phyloP scores from a whole-genome alignment of 2,329 filamentous ascomycete genomes.

The Aspergillus felis region DNA sequence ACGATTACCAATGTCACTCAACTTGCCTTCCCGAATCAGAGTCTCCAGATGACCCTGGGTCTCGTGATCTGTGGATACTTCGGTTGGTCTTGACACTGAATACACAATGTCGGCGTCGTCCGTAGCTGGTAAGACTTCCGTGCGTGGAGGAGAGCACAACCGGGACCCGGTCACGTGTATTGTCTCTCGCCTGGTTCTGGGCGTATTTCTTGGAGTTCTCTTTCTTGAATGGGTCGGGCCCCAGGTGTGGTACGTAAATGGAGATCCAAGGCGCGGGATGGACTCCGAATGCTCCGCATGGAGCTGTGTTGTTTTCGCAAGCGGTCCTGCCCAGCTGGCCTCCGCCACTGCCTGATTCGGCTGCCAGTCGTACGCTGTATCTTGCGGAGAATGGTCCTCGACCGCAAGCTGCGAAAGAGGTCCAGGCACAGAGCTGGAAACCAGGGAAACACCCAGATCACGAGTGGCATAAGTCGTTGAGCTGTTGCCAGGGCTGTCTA shows the following conservation, averaged over 20 bases:
- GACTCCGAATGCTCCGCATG: conserved; percentile 18
- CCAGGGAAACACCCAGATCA: conserved; percentile 44
- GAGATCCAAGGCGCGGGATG: conserved; percentile 45
- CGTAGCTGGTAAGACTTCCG: conserved; percentile 51
- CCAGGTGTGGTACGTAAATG: conserved; percentile 49
- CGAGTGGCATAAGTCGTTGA: conserved; percentile 39
- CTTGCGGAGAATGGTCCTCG: conserved; percentile 21
- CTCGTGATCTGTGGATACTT: conserved; percentile 53
- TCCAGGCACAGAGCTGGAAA: conserved; percentile 37
- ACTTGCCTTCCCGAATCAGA: conserved; percentile 32
- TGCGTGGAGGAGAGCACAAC: conserved; percentile 51
- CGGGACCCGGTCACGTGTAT: conserved; percentile 43
- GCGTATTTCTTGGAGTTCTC: conserved; percentile 27
- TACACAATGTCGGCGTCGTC: conserved; percentile 36
- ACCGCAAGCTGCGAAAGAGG: conserved; percentile 33
- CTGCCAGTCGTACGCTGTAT: conserved; percentile 32
- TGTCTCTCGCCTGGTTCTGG: conserved; percentile 38
- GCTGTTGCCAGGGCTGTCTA: conserved; percentile 18
- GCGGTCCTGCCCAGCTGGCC: conserved; percentile 1
- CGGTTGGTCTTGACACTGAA: conserved; percentile 37
- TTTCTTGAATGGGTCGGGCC: conserved; percentile 39
- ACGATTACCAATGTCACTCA: conserved; percentile 49
- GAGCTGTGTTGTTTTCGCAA: conserved; percentile 10
- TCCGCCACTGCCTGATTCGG: conserved; percentile 33
- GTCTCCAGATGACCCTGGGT: conserved; percentile 54